These are phyloP conservation scores for Verticillium nubilum DNA, from an alignment of 2,329 filamentous ascomycete genomes.

Conservation along the genomic window DNA sequence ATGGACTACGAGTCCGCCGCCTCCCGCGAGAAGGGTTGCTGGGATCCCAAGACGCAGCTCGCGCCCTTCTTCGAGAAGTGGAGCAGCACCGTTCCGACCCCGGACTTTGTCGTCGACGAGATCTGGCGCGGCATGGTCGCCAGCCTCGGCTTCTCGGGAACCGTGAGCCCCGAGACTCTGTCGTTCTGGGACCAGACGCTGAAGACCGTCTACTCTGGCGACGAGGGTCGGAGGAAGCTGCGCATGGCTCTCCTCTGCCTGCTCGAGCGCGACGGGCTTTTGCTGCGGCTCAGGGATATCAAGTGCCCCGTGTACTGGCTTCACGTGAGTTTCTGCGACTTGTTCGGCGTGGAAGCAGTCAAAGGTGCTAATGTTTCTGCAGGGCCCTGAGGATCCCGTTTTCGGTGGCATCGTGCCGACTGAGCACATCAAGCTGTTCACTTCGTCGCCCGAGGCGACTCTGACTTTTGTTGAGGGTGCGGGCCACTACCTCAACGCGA, in stretches of 20 bases:
- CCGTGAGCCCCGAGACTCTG: constrained; percentile 27
- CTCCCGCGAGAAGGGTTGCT: constrained; percentile 40
- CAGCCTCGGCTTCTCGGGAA: constrained; percentile 38
- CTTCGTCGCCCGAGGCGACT: constrained; percentile 35
- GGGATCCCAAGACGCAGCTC: constrained; percentile 39
- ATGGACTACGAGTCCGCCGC: constrained; percentile 47
- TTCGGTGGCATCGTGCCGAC: constrained; percentile 32
- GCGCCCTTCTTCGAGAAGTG: constrained; percentile 36
- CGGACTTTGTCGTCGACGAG: constrained; percentile 41
- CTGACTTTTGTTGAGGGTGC: constrained; percentile 37
- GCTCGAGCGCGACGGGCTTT: constrained; percentile 40
- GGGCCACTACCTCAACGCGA: constrained; percentile 43
- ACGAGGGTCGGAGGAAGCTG: constrained; percentile 43
- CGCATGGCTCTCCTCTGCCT: constrained; percentile 39
- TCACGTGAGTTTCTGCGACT: constrained; percentile 30
- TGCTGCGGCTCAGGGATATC: constrained; percentile 38
- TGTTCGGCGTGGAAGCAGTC: no score
- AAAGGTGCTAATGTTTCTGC: constrained; percentile 4
- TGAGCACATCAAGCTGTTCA: constrained; percentile 48
- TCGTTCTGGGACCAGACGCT: constrained; percentile 41
- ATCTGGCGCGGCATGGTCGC: constrained; percentile 39
- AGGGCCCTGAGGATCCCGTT: constrained; percentile 41
- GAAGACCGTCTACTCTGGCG: constrained; percentile 39
- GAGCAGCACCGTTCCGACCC: constrained; percentile 30
- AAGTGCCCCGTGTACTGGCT: constrained; percentile 48